A percentile compares a stretch with the other conserved stretches of the same genome.
These are phyloP conservation scores for Pichia heedii DNA, from an alignment of 805 yeast species.

Conservation along the genomic window DNA sequence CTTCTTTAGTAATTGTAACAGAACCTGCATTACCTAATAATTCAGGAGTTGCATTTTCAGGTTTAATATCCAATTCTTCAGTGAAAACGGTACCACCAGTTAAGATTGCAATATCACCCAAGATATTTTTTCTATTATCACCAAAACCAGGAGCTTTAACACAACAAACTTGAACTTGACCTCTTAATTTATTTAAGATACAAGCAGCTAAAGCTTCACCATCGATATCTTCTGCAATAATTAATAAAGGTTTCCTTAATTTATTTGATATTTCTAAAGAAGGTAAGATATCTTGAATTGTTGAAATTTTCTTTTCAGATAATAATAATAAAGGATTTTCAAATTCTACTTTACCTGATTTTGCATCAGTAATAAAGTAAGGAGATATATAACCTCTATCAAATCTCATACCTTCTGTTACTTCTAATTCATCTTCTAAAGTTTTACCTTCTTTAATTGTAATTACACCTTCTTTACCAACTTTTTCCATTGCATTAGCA, in stretches of 20 bases:
- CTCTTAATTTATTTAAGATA: slow-evolving; percentile 92
- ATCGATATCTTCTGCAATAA: slow-evolving; percentile 91
- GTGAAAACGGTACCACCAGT: slow-evolving; percentile 91
- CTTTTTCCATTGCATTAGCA: slow-evolving; percentile 96
- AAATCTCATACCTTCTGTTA: slow-evolving; percentile 97
- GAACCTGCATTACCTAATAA: slow-evolving; percentile 89
- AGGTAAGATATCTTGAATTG: slow-evolving; percentile 87
- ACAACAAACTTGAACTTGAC: slow-evolving; percentile 95
- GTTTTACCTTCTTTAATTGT: slow-evolving; percentile 97
- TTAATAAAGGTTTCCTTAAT: slow-evolving; percentile 84
- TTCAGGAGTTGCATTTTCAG: slow-evolving; percentile 87
- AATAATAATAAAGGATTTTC: slow-evolving; percentile 85
- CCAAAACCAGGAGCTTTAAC: slow-evolving; percentile 99
- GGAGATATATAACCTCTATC: slow-evolving; percentile 97
- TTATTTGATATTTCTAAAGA: slow-evolving; percentile 89
- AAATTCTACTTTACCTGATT: slow-evolving; percentile 87
- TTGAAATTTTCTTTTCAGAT: slow-evolving; percentile 86
- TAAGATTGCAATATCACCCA: slow-evolving; percentile 90
- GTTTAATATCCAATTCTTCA: slow-evolving; percentile 91
- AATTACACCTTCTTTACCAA: slow-evolving; percentile 98
- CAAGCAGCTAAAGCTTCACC: slow-evolving; percentile 99
- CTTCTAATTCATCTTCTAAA: slow-evolving; percentile 90
- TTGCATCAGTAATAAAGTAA: slow-evolving; percentile 90
- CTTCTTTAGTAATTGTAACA: slow-evolving; percentile 88
- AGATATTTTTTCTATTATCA: slow-evolving; percentile 93